These are phyloP conservation scores for Fusarium pseudoanthophilum DNA, from an alignment of 2,329 filamentous ascomycete species.

Conservation along the genomic window DNA sequence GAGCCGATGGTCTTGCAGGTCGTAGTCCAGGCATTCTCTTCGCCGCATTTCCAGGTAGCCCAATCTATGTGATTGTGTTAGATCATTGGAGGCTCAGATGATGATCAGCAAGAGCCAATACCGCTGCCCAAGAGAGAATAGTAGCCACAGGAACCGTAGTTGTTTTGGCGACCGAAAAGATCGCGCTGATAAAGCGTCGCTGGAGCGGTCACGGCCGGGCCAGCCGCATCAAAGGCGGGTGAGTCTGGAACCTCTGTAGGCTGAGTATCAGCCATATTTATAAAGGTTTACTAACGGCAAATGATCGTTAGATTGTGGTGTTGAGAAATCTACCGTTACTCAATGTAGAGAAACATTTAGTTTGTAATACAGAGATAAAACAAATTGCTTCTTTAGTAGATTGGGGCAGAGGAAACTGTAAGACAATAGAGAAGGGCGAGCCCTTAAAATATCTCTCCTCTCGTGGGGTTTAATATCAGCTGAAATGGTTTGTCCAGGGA, in stretches of 20 bases:
- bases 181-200: neutral
- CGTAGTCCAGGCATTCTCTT: neutral
- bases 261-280: neutral
- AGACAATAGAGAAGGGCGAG: neutral
- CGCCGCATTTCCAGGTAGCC: neutral
- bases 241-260: neutral
- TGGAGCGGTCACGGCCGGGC: neutral
- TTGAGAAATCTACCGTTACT: neutral
- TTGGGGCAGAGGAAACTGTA: rapidly evolving
- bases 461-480: rapidly evolving
- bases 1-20: neutral
- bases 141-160: neutral
- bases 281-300: rapidly evolving
- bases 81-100: neutral
- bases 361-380: too few species aligned
- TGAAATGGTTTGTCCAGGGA: neutral
- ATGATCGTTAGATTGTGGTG: neutral
- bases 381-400: neutral
- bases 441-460: neutral
- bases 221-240: neutral
- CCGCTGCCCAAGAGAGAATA: neutral
- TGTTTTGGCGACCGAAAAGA: neutral
- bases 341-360: neutral
- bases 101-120: rapidly evolving
- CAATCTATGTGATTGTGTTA: neutral